phyloP scores from a whole-genome alignment of 495 filamentous ascomycete species.

The Durotheca rogersii region DNA sequence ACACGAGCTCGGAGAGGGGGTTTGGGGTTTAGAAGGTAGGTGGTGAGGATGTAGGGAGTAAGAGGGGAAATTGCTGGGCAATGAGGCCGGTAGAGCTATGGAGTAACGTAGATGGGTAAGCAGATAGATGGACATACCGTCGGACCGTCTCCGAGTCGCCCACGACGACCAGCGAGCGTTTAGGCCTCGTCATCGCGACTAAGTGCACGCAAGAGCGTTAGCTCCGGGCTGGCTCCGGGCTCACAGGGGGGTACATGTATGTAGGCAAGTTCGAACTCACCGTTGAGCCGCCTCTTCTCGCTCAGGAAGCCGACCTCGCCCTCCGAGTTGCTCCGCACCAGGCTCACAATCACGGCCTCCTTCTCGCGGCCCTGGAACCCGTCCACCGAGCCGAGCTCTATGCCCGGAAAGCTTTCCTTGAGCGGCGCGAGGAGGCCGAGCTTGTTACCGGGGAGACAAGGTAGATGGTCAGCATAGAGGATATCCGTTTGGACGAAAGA shows the following conservation, averaged over 20 bases:
- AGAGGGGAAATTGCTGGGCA: slow-evolving; percentile 6
- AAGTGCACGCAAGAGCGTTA: slow-evolving; percentile 24
- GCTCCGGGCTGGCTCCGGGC: background rate
- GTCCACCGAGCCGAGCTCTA: slow-evolving; percentile 93
- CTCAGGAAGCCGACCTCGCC: slow-evolving; percentile 90
- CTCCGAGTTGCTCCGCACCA: slow-evolving; percentile 85
- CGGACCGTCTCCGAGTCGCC: slow-evolving; percentile 92
- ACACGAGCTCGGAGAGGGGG: slow-evolving; percentile 17
- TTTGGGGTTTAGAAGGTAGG: slow-evolving; percentile 16
- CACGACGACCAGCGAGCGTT: slow-evolving; percentile 84
- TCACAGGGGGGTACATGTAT: too few species aligned
- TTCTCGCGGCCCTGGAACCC: slow-evolving; percentile 98
- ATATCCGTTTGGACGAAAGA: too few species aligned
- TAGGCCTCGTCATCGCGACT: slow-evolving; percentile 96
- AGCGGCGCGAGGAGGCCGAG: slow-evolving; percentile 74
- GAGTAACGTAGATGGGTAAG: slow-evolving; percentile 6
- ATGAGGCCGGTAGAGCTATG: background rate
- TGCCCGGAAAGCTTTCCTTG: slow-evolving; percentile 74
- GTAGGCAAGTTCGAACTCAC: slow-evolving; percentile 47
- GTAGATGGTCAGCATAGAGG: slow-evolving; percentile 8
- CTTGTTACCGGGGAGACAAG: too few species aligned
- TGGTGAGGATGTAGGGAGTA: too few species aligned
- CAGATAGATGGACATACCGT: slow-evolving; percentile 54
- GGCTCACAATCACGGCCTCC: slow-evolving; percentile 86
- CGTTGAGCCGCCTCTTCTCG: slow-evolving; percentile 91